phyloP scores from a whole-genome alignment of 129 eudicot species.

The Calendula officinalis region DNA sequence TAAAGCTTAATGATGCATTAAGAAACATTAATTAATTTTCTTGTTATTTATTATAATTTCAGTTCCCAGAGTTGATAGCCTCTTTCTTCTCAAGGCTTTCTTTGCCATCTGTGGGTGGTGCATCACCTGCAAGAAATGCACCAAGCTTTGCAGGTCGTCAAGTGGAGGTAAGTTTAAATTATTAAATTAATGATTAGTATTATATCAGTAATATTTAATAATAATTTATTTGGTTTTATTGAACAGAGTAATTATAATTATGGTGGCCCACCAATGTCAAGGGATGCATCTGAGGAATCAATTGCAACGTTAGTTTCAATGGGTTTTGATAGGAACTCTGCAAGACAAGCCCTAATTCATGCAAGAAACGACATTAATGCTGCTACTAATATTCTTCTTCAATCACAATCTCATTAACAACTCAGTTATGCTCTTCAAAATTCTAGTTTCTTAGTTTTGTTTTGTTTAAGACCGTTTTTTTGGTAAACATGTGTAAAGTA shows the following conservation, averaged over 20 bases:
- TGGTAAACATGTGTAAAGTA: too few species aligned
- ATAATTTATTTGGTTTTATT: background rate
- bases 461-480: too few species aligned
- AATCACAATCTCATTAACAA: conserved; percentile 62
- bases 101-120: conserved; percentile 59
- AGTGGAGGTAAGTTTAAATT: conserved; percentile 52
- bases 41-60: conserved; percentile 24
- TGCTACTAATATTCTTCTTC: conserved; percentile 89
- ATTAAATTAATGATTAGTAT: too few species aligned
- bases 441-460: too few species aligned
- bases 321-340: conserved; percentile 87
- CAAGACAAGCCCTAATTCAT: conserved; percentile 90
- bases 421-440: too few species aligned
- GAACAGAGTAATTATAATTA: conserved; percentile 48
- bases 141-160: conserved; percentile 58
- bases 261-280: conserved; percentile 41
- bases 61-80: conserved; percentile 82
- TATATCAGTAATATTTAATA: too few species aligned
- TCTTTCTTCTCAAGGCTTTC: conserved; percentile 83
- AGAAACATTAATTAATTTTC: too few species aligned
- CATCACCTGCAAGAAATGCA: conserved; percentile 61
- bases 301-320: conserved; percentile 78
- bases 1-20: too few species aligned
- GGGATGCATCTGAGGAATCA: conserved; percentile 78
- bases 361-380: conserved; percentile 87